Percentiles rank a stretch among this genome's conserved stretches.
phyloP scores from a whole-genome alignment of 768 basidiomycete genomes.

The Phanerochaete sordida region DNA sequence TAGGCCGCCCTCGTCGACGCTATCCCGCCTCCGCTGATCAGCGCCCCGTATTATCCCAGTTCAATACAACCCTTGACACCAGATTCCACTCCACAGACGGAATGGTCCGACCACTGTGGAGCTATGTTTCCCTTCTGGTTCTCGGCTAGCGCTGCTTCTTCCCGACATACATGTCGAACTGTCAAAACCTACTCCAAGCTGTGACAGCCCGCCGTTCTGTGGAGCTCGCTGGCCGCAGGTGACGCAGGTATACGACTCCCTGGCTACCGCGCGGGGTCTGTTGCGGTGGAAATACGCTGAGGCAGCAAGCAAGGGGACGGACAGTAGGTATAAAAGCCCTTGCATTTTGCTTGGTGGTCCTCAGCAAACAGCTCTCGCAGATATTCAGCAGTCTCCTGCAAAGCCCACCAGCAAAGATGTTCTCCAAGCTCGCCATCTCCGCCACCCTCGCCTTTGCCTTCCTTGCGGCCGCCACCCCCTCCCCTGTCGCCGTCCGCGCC shows the following conservation, averaged over 20 bases:
- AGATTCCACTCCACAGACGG: background rate
- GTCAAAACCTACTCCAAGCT: background rate
- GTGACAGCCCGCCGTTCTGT: background rate
- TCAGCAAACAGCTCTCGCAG: conserved; percentile 1
- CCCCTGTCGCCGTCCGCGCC: background rate
- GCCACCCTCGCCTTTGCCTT: conserved; percentile 3
- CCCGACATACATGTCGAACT: background rate
- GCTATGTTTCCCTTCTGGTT: background rate
- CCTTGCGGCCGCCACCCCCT: conserved; percentile 13
- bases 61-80: background rate
- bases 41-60: background rate
- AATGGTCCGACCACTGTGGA: background rate
- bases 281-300: background rate
- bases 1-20: background rate
- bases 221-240: background rate
- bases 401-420: conserved; percentile 5
- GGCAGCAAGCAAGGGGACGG: background rate
- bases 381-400: background rate
- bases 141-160: background rate
- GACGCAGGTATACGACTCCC: background rate
- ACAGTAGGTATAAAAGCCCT: background rate
- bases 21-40: background rate
- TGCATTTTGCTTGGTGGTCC: background rate
- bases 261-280: background rate
- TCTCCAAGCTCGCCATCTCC: conserved; percentile 13